These are phyloP conservation scores for Argentina anserina DNA, from an alignment of 306 rosid species.

Conservation along the genomic window DNA sequence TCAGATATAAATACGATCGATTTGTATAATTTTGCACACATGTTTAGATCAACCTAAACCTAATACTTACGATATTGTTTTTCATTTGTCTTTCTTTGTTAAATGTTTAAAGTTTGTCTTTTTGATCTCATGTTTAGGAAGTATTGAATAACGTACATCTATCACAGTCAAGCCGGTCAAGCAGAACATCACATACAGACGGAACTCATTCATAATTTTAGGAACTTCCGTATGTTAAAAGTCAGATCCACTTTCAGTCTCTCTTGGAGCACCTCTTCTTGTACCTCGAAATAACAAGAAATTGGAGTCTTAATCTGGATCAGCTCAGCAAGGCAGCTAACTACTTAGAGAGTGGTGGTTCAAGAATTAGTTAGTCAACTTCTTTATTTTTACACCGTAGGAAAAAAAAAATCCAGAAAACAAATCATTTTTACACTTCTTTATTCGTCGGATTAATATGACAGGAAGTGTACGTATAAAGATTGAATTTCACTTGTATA, in stretches of 20 bases:
- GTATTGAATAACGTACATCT: constrained; percentile 24
- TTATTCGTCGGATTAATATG: background rate
- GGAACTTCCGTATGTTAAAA: background rate
- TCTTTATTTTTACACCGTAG: no score
- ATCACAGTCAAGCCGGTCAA: constrained; percentile 26
- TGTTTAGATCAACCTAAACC: no score
- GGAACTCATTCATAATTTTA: background rate
- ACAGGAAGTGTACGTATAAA: background rate
- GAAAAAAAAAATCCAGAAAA: no score
- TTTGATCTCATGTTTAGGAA: constrained; percentile 29
- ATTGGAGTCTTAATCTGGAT: background rate
- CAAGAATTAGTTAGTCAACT: background rate
- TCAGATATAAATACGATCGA: background rate
- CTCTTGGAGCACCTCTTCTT: background rate
- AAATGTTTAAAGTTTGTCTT: background rate
- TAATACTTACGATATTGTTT: no score
- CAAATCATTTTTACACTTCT: background rate
- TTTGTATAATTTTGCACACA: background rate
- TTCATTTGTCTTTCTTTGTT: background rate
- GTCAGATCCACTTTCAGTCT: background rate
- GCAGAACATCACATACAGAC: constrained; percentile 27
- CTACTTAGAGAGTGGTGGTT: background rate
- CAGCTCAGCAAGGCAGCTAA: background rate
- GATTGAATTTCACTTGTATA: background rate
- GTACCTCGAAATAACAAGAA: background rate